Conservation (phyloP, 345 rosid species). For the Clarkia xantiana region DNA sequence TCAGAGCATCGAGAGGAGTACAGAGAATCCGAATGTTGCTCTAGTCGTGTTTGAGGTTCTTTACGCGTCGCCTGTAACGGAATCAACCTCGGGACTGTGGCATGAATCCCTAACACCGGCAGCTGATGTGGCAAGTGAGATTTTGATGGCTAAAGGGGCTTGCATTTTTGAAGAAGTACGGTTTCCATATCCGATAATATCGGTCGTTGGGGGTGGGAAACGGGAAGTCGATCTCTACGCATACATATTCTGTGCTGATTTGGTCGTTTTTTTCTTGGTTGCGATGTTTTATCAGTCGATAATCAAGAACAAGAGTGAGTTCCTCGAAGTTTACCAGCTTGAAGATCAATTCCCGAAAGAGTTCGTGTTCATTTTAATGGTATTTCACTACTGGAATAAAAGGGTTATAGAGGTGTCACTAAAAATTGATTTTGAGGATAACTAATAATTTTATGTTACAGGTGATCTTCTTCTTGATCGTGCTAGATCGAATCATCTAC, state of each 20-base stretch:
- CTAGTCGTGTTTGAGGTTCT: conserved; percentile 32
- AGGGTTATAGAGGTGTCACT: no score
- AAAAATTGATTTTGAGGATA: neutral
- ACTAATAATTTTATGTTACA: conserved; percentile 14
- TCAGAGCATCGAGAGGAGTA: conserved; percentile 29
- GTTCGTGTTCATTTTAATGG: conserved; percentile 30
- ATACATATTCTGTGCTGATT: conserved; percentile 33
- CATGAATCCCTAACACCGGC: conserved; percentile 32
- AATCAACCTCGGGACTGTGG: conserved; percentile 6
- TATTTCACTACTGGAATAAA: conserved; percentile 4
- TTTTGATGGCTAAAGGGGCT: conserved; percentile 16
- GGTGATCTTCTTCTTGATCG: conserved; percentile 36
- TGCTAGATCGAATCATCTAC: conserved; percentile 29
- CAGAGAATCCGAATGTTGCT: conserved; percentile 21
- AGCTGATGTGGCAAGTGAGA: conserved; percentile 30
- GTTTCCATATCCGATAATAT: conserved; percentile 26
- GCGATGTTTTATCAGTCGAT: conserved; percentile 26
- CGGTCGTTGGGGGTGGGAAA: conserved; percentile 33
- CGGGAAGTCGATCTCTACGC: conserved; percentile 31
- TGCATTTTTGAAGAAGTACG: conserved; percentile 17
- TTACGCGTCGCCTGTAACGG: conserved; percentile 20
- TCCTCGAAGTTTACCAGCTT: conserved; percentile 39
- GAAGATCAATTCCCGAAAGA: conserved; percentile 40
- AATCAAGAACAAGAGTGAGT: conserved; percentile 31
- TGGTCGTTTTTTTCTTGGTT: conserved; percentile 28